Percentiles rank a stretch among this genome's conserved stretches.
Conservation (phyloP, 2,329 filamentous ascomycete species). For the Myriosclerotinia curreyana region DNA sequence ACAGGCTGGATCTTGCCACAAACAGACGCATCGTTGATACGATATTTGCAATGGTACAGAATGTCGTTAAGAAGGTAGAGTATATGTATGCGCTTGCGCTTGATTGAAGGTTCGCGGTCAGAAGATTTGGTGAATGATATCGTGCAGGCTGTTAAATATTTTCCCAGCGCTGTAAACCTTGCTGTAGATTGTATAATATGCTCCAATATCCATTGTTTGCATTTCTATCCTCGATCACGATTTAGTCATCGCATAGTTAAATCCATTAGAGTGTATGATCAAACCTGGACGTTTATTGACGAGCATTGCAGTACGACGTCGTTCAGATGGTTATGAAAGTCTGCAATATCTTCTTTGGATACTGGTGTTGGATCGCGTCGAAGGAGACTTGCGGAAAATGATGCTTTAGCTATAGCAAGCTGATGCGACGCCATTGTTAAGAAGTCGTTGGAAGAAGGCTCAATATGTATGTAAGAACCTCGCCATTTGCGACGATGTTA, state of each 20-base stretch:
- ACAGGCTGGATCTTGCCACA: slow-evolving; percentile 55
- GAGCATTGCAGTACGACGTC: slow-evolving; percentile 68
- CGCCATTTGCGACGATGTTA: background rate
- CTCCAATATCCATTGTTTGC: slow-evolving; percentile 79
- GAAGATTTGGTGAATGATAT: slow-evolving; percentile 50
- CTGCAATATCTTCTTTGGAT: slow-evolving; percentile 64
- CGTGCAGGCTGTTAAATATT: slow-evolving; percentile 70
- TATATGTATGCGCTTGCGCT: slow-evolving; percentile 69
- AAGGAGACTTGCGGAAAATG: slow-evolving; percentile 71
- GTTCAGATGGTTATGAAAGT: slow-evolving; percentile 65
- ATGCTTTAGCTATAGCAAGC: slow-evolving; percentile 74
- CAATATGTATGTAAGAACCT: background rate
- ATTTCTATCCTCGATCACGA: slow-evolving; percentile 60
- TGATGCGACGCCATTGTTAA: slow-evolving; percentile 63
- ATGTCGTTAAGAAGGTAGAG: slow-evolving; percentile 78
- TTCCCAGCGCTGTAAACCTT: slow-evolving; percentile 66
- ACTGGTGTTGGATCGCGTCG: slow-evolving; percentile 70
- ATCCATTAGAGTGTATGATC: slow-evolving; percentile 39
- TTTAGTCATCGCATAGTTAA: slow-evolving; percentile 41
- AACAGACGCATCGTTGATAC: slow-evolving; percentile 50
- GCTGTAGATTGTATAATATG: slow-evolving; percentile 66
- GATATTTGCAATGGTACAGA: slow-evolving; percentile 64
- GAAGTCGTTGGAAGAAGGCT: background rate
- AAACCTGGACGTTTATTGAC: slow-evolving; percentile 84
- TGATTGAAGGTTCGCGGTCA: slow-evolving; percentile 51